phyloP scores from a whole-genome alignment of 2,329 filamentous ascomycete genomes.

The Phyllachora maydis region DNA sequence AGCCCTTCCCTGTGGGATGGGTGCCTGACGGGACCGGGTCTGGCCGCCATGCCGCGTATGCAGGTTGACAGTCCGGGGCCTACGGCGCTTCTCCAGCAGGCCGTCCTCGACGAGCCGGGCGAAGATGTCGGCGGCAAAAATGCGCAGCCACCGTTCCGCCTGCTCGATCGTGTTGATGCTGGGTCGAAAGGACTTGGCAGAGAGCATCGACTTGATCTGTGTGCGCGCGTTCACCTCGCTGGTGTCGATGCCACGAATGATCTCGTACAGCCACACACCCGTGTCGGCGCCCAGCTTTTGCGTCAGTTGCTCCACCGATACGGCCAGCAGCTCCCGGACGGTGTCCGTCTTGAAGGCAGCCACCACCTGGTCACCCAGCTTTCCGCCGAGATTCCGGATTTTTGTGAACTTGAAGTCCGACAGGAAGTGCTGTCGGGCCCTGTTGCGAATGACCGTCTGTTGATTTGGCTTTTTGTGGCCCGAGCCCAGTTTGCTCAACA shows the following conservation, averaged over 20 bases:
- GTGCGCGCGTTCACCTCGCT: conserved; percentile 82
- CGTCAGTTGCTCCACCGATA: conserved; percentile 58
- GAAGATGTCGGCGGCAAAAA: conserved; percentile 84
- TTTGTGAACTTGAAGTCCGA: conserved; percentile 81
- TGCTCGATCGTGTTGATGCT: conserved; percentile 61
- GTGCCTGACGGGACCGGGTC: conserved; percentile 51
- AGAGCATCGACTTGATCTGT: conserved; percentile 93
- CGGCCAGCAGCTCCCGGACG: conserved; percentile 51
- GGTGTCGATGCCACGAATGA: conserved; percentile 65
- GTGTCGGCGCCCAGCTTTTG: conserved; percentile 65
- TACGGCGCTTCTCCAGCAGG: conserved; percentile 65
- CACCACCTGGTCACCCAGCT: conserved; percentile 72
- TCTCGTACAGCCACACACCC: conserved; percentile 67
- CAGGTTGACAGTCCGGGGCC: conserved; percentile 69
- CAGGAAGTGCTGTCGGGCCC: conserved; percentile 63
- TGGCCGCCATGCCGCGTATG: conserved; percentile 60
- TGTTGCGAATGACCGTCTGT: conserved; percentile 82
- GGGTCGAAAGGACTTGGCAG: conserved; percentile 84
- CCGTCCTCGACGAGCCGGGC: conserved; percentile 80
- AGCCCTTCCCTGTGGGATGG: conserved; percentile 56
- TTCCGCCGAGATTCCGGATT: conserved; percentile 86
- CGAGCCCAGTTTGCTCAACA: conserved; percentile 85
- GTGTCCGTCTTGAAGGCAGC: conserved; percentile 64
- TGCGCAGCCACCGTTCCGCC: conserved; percentile 66
- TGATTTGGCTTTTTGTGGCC: conserved; percentile 83